Evolutionary conservation across 2,329 filamentous ascomycete species (phyloP), one percentile per base, ranked within the genome.

Genomic region (Alternaria brassicicola): DNA sequence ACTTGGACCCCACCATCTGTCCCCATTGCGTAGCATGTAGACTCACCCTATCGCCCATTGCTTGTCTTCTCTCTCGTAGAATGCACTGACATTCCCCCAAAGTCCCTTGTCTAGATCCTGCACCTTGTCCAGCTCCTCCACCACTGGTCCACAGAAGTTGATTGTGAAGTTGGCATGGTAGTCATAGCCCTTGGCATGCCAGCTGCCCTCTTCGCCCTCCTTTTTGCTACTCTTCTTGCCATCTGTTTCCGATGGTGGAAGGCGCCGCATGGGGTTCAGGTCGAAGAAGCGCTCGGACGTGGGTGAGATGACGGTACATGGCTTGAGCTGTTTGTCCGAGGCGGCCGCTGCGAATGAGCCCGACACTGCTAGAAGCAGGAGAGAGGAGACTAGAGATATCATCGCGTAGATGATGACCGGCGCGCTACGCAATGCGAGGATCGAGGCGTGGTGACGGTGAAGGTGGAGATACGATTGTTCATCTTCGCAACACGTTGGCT

Each of bases 141-240:
- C 84, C n/a, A 93, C 89, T 1, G 90, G 82, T 33, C 84, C 88
- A 79, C 91, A 95, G 67, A 95, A 88, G 78, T 95, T 95, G 69
- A 94, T 74, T 2, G 91, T 94, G 71, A 95, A 95, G 79, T 94
- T 94, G 63, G 87, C 86, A 62, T 86, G 87, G 67, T 93, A 91
- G 77, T 94, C 91, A 75, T 88, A 90, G 31, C 91, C 91, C 58
- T 85, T 85, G 7, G 89, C 87, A 63, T 86, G 83, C 80, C 84
- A 85, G 71, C 83, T 88, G 59, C 85, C 82, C 53, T 83, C 82
- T 38, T 88, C 85, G 12, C 81, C 82, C 21, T 84, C 83, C 66
- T 88, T 83, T 43, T 74, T 72, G 25, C 73, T 72, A 60, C 79
- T 80, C 38, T 77, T 71, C 55, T 76, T 70, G 56, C 78, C 64